Evolutionary conservation across 2,329 filamentous ascomycete species (phyloP), one percentile per base, ranked within the genome.

Genomic region (Orbilia javanica): DNA sequence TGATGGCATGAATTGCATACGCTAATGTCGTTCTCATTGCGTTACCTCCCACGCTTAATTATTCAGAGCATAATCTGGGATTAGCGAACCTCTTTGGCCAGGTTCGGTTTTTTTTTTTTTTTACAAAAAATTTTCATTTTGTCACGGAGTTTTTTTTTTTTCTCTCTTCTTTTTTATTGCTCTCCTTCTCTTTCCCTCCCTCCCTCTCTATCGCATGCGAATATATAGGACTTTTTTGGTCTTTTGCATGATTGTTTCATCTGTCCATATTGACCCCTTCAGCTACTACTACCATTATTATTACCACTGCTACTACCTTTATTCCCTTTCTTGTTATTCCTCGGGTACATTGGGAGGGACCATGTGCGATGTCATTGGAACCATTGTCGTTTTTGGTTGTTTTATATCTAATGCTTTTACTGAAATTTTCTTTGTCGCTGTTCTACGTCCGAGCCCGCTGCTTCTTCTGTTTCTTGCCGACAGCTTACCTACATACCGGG

Each of bases 331-430:
- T 20, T 42, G 20, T n/a, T 57, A 4, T 11, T 39, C 52, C 20
- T 42, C 22, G 39, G 27, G 34, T 60, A 42, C 27, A 42, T 60
- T 25, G 50, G 65, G 55, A 29, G 55, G 55, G 36, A 53, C 44
- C 3, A 55, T 69, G 50, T 55, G 65, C 50, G 36, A 69, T 52
- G 50, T 69, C 50, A 69, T 69, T 42, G 50, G 50, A 36, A 46
- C 48, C 36, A 22, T 34, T 55, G 31, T 69, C n/a, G n/a, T 60
- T 57, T n/a, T 42, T 57, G 42, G 42, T 66, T 29, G 48, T 52
- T 53, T 66, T 52, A 50, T 29, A 50, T 39, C 42, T 53, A 27
- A 48, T 46, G 29, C 52, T 20, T 20, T 36, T 57, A 11, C 20
- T 52, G 8, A 36, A 5, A 5, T n/a, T 44, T 48, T 25, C 20